Conservation (phyloP, 108 stramenopile species). For the Pelagomonas calceolata region DNA sequence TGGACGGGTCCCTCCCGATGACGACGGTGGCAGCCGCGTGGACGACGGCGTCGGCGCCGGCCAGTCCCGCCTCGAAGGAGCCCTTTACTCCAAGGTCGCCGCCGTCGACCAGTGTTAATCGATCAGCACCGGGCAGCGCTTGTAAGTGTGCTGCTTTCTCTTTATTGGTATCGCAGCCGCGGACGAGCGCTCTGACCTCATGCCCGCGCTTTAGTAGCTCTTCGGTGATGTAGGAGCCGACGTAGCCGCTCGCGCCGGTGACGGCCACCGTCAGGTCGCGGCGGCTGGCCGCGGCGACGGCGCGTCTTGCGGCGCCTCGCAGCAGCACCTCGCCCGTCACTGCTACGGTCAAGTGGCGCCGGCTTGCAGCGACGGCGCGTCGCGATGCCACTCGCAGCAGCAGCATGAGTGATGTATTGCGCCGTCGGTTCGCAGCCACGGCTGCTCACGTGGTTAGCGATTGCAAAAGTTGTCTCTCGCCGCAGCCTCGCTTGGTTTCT, state of each 20-base stretch:
- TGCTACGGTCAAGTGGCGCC: too few species aligned
- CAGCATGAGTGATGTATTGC: too few species aligned
- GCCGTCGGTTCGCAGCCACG: too few species aligned
- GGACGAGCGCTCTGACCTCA: background rate
- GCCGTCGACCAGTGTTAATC: slow-evolving; percentile 8
- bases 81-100: slow-evolving; percentile 2
- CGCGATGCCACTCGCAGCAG: too few species aligned
- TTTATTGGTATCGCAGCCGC: background rate
- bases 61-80: slow-evolving; percentile 1
- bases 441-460: too few species aligned
- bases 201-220: slow-evolving; percentile 6
- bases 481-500: too few species aligned
- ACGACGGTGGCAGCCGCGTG: slow-evolving; percentile 11
- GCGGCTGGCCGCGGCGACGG: too few species aligned
- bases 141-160: background rate
- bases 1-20: slow-evolving; percentile 1
- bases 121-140: background rate
- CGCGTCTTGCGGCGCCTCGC: too few species aligned
- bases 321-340: too few species aligned
- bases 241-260: slow-evolving; percentile 8
- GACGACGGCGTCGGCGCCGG: slow-evolving; percentile 7
- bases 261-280: background rate
- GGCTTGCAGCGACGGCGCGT: too few species aligned
- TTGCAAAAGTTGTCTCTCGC: too few species aligned
- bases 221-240: slow-evolving; percentile 6